Percentiles rank a stretch among this genome's conserved stretches.
phyloP scores from a whole-genome alignment of 345 rosid species.

The Salix dunnii region DNA sequence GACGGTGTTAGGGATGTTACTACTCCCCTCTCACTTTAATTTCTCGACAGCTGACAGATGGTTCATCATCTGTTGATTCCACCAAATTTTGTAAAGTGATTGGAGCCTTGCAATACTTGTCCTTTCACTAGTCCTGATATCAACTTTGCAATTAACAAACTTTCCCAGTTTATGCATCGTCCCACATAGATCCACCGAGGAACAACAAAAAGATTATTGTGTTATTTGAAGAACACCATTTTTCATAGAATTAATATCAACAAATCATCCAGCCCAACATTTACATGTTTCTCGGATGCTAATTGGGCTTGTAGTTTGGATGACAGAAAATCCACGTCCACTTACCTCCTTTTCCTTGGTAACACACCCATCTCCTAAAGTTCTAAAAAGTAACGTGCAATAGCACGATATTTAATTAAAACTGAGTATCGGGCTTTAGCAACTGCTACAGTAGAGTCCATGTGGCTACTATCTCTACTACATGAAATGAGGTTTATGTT shows the following conservation, averaged over 20 bases:
- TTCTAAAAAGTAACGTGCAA: not conserved
- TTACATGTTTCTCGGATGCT: not conserved
- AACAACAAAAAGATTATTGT: not conserved
- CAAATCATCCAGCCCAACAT: no score
- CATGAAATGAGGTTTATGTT: not conserved
- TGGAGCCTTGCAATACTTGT: not conserved
- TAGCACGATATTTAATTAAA: not conserved
- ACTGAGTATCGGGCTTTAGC: not conserved
- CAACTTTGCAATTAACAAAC: not conserved
- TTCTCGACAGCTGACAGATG: not conserved
- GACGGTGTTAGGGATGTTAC: no score
- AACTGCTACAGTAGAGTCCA: not conserved
- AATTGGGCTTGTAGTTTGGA: not conserved
- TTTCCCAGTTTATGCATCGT: not conserved
- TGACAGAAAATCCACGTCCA: not conserved
- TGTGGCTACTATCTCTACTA: not conserved
- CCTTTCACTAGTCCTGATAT: not conserved
- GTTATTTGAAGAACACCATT: not conserved
- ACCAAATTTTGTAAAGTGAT: no score
- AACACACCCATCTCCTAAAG: not conserved
- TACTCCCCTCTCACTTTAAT: no score
- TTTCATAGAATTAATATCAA: not conserved
- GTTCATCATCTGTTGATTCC: not conserved
- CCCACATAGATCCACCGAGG: not conserved
- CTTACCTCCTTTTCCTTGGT: not conserved